phyloP scores from a whole-genome alignment of 129 eudicot species.

The Erigeron canadensis region DNA sequence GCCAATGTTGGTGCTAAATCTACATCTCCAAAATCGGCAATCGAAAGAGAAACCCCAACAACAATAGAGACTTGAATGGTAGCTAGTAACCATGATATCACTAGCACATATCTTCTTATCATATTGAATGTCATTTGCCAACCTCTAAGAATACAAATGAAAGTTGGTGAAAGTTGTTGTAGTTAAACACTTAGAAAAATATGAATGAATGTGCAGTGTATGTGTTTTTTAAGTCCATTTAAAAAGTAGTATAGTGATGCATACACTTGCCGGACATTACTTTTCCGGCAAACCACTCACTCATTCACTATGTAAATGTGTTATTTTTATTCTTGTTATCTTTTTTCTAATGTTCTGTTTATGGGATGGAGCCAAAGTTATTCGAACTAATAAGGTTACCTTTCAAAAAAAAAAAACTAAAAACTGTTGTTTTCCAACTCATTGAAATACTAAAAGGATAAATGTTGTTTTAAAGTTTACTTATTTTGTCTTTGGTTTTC shows the following conservation, averaged over 20 bases:
- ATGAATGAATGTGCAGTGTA: too few species aligned
- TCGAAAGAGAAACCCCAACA: conserved; percentile 6
- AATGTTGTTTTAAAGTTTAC: not conserved
- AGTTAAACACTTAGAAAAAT: not conserved
- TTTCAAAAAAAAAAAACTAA: too few species aligned
- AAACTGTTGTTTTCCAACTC: conserved; percentile 8
- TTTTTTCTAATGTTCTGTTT: not conserved
- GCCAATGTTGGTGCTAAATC: not conserved
- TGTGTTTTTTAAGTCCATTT: not conserved
- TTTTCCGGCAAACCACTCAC: conserved; percentile 9
- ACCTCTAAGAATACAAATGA: conserved; percentile 1
- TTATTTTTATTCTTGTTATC: not conserved
- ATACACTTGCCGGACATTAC: conserved; percentile 6
- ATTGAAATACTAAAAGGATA: not conserved
- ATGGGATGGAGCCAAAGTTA: conserved; percentile 19
- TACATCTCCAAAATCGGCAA: not conserved
- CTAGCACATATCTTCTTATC: conserved; percentile 7
- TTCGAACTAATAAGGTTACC: conserved; percentile 22
- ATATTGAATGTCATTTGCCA: conserved; percentile 10
- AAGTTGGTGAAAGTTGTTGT: not conserved
- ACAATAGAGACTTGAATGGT: not conserved
- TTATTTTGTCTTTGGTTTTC: not conserved
- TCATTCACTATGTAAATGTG: not conserved
- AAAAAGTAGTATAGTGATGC: not conserved
- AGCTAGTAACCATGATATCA: conserved; percentile 19